A percentile compares a stretch with the other conserved stretches of the same genome.
phyloP scores from a whole-genome alignment of 192 early-diverging fungal genomes.

The Backusella morwellensis region DNA sequence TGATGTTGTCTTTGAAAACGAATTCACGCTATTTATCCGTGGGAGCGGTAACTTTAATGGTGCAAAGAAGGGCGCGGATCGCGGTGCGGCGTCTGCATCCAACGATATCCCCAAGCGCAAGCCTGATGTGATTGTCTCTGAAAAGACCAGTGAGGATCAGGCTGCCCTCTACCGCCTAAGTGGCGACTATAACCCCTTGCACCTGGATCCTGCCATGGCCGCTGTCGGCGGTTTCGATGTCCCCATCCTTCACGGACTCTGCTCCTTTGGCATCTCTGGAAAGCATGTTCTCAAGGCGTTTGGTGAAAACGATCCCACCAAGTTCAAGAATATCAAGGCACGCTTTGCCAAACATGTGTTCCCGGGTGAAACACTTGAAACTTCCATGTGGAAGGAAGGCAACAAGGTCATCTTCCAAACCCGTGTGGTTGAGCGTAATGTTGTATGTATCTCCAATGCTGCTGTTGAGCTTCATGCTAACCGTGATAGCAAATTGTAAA shows the following conservation, averaged over 20 bases:
- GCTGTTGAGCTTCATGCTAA: slow-evolving; percentile 71
- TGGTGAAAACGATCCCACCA: slow-evolving; percentile 63
- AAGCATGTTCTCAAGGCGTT: slow-evolving; percentile 84
- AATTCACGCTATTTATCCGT: slow-evolving; percentile 94
- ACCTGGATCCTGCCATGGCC: slow-evolving; percentile 95
- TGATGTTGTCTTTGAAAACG: slow-evolving; percentile 78
- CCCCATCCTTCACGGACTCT: slow-evolving; percentile 96
- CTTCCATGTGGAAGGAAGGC: slow-evolving; percentile 94
- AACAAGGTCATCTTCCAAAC: slow-evolving; percentile 92
- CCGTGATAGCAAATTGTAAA: slow-evolving; percentile 29
- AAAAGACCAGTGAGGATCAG: slow-evolving; percentile 88
- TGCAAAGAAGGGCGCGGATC: slow-evolving; percentile 66
- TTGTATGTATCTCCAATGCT: slow-evolving; percentile 85
- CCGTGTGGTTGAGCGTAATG: slow-evolving; percentile 90
- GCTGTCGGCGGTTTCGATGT: slow-evolving; percentile 93
- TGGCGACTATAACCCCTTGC: slow-evolving; percentile 97
- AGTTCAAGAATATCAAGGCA: slow-evolving; percentile 87
- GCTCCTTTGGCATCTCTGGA: slow-evolving; percentile 86
- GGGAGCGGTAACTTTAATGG: slow-evolving; percentile 89
- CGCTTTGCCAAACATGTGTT: slow-evolving; percentile 85
- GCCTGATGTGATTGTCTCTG: slow-evolving; percentile 78
- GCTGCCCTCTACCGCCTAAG: slow-evolving; percentile 93
- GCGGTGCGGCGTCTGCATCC: slow-evolving; percentile 74
- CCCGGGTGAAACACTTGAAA: slow-evolving; percentile 97
- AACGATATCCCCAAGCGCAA: slow-evolving; percentile 81